These are phyloP conservation scores for Pseudogymnoascus verrucosus DNA, from an alignment of 2,329 filamentous ascomycete species.

Conservation along the genomic window DNA sequence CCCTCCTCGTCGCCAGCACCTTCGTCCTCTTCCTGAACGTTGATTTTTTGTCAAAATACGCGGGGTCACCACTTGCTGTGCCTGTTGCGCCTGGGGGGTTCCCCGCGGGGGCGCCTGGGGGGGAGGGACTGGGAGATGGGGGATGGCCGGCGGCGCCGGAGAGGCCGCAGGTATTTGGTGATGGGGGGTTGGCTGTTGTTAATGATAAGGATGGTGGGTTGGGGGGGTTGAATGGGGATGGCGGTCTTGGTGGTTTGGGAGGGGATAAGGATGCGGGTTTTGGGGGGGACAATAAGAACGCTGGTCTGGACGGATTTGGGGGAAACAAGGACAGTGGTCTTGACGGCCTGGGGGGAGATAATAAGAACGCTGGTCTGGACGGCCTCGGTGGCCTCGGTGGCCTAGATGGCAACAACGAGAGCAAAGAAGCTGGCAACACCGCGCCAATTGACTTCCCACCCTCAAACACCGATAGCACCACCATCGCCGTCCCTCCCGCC, in stretches of 20 bases:
- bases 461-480: neutral
- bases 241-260: no score
- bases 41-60: neutral
- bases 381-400: no score
- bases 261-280: no score
- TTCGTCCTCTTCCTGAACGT: neutral
- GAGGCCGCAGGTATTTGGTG: neutral
- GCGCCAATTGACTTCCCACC: neutral
- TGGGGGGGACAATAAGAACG: no score
- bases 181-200: neutral
- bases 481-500: neutral
- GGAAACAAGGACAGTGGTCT: neutral
- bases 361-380: neutral
- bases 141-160: neutral
- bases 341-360: neutral
- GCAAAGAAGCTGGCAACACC: neutral
- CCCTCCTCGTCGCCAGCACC: neutral
- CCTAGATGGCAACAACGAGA: neutral
- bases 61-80: neutral
- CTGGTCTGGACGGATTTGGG: neutral
- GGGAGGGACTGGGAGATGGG: no score
- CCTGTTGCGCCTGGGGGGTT: neutral
- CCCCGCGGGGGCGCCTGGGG: neutral
- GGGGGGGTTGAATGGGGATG: no score
- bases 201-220: no score